Evolutionary conservation across 331 rosid genomes (phyloP), one percentile per base, ranked within the genome.

Genomic region (Quercus lobata): DNA sequence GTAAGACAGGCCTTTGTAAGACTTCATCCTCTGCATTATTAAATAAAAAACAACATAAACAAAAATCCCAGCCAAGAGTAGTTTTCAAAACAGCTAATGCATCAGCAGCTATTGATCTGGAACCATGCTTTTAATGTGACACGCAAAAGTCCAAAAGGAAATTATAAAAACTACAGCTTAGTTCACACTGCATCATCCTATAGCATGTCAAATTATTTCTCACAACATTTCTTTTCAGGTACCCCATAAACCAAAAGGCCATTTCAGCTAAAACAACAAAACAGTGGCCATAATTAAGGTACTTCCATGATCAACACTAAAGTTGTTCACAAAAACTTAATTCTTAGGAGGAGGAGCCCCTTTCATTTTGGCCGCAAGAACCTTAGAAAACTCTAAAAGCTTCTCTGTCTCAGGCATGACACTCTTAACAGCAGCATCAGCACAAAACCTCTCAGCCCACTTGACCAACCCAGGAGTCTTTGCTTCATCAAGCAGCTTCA

Each of bases 401-500:
- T 80, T 89, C 30, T 21, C 83, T 0, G 84, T 89, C 29, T 90
- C 85, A 0, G 93, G 97, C 83, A 90, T 53, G 17, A 85, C 81
- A 75, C 74, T 81, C 52, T 81, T 85, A 18, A 92, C 96, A 41
- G 89, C 88, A 77, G 9, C 82, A 70, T 92, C 74, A 2, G 90
- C 80, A 74, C 77, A 62, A 27, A 92, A 90, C 2, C 34, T 79
- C 9, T 82, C 81, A 5, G 91, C 86, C 93, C 92, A 92, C 52
- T 84, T 83, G 27, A 24, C 65, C 41, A 92, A 54, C 4, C 74
- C 79, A 19, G 91, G 93, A 14, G 84, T 80, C 66, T 62, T 89
- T 5, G 22, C 22, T 17, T 76, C 84, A 66, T 90, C 83, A 1
- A 90, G 76, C 69, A 90, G 69, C 56, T 86, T 90, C 56, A 86